Conservation (phyloP, 1,284 basidiomycete species). For the Cutaneotrichosporon cavernicola region DNA sequence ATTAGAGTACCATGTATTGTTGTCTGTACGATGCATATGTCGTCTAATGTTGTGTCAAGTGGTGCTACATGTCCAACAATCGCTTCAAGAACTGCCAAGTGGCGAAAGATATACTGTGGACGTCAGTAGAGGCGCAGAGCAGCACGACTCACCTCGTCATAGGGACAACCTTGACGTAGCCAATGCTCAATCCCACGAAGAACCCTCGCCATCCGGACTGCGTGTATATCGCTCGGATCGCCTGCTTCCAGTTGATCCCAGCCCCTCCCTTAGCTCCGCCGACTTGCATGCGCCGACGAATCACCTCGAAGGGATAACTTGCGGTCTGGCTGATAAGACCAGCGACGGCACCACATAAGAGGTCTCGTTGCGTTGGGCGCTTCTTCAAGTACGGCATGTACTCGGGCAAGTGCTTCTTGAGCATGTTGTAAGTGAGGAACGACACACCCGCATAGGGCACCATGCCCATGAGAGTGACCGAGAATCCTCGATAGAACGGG, state of each 20-base stretch:
- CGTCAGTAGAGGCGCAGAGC: constrained; percentile 11
- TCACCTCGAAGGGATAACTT: constrained; percentile 95
- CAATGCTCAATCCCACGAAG: constrained; percentile 89
- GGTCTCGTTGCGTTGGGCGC: constrained; percentile 55
- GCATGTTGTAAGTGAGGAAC: constrained; percentile 87
- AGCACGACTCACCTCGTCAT: constrained; percentile 65
- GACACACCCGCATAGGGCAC: constrained; percentile 95
- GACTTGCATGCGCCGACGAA: constrained; percentile 92
- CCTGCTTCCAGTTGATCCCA: constrained; percentile 71
- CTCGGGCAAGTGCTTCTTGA: constrained; percentile 63
- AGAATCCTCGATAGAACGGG: constrained; percentile 87
- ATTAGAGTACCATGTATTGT: background rate
- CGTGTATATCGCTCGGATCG: constrained; percentile 66
- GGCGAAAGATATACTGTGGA: constrained; percentile 50
- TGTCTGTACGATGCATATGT: constrained; percentile 21
- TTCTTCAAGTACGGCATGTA: constrained; percentile 50
- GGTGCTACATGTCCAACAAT: constrained; percentile 45
- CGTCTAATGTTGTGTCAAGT: constrained; percentile 17
- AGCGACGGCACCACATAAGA: constrained; percentile 83
- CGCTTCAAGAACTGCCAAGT: constrained; percentile 55
- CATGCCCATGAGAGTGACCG: constrained; percentile 86
- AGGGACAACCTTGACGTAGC: constrained; percentile 93
- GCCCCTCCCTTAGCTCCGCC: constrained; percentile 68
- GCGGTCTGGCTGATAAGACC: constrained; percentile 85
- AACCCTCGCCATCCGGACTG: constrained; percentile 80